Evolutionary conservation across 371 early-diverging fungal species (phyloP), one percentile per base, ranked within the genome.

Genomic region (Mucor piriformis): DNA sequence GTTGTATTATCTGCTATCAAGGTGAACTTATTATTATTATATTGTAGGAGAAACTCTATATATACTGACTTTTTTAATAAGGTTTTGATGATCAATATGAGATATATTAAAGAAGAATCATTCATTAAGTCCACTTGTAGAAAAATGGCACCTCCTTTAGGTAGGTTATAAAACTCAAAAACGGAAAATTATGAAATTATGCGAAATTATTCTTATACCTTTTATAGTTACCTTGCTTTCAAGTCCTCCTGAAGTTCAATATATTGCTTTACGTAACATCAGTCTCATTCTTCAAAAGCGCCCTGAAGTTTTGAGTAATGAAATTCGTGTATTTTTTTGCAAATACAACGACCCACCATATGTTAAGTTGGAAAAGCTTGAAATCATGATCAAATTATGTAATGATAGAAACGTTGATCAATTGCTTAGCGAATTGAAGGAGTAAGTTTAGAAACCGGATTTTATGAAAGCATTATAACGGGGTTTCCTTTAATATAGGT

Each of bases 311-410:
- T 75, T 98, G 47, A 86, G 83, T 21, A 88, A 91, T 61, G 97
- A 97, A 71, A 91, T 96, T 62, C 88, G 93, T 27, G 93, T 95
- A 18, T 98, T 99, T 76, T 99, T 98, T 69, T 96, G 95, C 78
- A 98, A 97, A 78, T 99, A 95, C 81, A 95, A 98, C 71, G 99
- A 99, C 74, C 98, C 99, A 18, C 92, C 92, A 62, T 98, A 97
- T 68, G 97, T 99, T 51, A 99, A 98, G 69, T 81, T 95, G 47
- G 97, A 93, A 55, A 99, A 99, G 69, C 85, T 99, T 16, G 96
- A 96, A 70, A 92, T 97, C 50, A 91, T 99, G 55, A 88, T 97
- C 73, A 85, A 90, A 63, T 83, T 98, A 21, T 86, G 89, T 40
- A 90, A 86, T 60, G 90, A 88, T 27, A 74, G 81, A 16, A 99